Conservation (phyloP, 768 basidiomycete species). For the Trametes cubensis region DNA sequence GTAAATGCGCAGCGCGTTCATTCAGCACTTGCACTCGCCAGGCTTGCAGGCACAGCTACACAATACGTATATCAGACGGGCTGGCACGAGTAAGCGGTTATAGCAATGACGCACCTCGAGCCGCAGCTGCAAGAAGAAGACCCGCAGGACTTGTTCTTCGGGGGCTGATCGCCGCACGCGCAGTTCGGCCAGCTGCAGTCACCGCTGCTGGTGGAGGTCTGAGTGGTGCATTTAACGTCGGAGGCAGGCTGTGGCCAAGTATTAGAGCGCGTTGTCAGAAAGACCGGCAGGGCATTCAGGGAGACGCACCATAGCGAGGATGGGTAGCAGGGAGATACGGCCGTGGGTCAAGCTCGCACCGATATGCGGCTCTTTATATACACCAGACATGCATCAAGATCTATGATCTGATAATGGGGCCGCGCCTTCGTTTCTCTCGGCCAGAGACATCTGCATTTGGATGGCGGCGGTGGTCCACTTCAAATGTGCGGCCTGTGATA, state of each 20-base stretch:
- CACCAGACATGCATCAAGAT: slow-evolving; percentile 7
- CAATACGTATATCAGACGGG: slow-evolving; percentile 10
- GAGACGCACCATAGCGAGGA: slow-evolving; percentile 5
- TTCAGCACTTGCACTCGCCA: slow-evolving; percentile 28
- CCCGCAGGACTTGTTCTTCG: slow-evolving; percentile 37
- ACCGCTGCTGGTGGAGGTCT: slow-evolving; percentile 12
- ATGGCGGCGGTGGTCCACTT: slow-evolving; percentile 5
- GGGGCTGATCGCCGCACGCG: slow-evolving; percentile 38
- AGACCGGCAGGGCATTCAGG: no score
- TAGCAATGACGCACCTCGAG: not conserved
- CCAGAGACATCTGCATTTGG: not conserved
- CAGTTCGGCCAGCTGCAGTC: slow-evolving; percentile 39
- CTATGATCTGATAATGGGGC: slow-evolving; percentile 15
- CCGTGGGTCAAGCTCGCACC: slow-evolving; percentile 4
- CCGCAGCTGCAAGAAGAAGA: slow-evolving; percentile 22
- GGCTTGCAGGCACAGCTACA: slow-evolving; percentile 25
- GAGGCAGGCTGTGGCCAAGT: slow-evolving; percentile 12
- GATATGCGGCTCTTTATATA: slow-evolving; percentile 4
- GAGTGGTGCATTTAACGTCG: slow-evolving; percentile 28
- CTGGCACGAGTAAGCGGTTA: not conserved
- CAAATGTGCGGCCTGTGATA: slow-evolving; percentile 48
- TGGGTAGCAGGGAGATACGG: not conserved
- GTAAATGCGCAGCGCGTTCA: not conserved
- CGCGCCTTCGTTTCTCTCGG: not conserved
- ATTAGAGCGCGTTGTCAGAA: not conserved